Conservation (phyloP, 805 yeast genomes). For the Spathaspora sp. region DNA sequence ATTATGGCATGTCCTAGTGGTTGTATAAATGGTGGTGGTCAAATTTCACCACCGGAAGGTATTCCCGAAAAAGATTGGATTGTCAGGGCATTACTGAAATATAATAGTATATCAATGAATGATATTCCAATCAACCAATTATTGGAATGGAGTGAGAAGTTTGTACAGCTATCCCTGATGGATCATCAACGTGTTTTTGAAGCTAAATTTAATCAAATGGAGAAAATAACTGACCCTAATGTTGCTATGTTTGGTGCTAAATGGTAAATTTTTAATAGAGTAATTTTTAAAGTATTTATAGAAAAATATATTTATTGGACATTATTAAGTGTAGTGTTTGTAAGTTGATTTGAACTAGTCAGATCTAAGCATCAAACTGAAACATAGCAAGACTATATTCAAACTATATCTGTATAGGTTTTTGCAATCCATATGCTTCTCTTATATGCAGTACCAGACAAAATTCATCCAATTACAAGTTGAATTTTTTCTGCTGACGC, state of each 20-base stretch:
- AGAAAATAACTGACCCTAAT: slow-evolving; percentile 46
- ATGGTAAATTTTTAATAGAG: slow-evolving; percentile 37
- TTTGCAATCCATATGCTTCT: background rate
- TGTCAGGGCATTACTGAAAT: slow-evolving; percentile 27
- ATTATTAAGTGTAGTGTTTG: too few relatives aligned
- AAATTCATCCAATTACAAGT: slow-evolving; percentile 3
- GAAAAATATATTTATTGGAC: too few relatives aligned
- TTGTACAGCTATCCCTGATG: slow-evolving; percentile 27
- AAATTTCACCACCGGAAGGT: slow-evolving; percentile 42
- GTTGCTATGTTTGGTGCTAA: slow-evolving; percentile 50
- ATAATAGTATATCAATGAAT: slow-evolving; percentile 27
- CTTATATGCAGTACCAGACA: background rate
- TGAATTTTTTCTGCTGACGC: slow-evolving; percentile 4
- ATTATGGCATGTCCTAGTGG: slow-evolving; percentile 99
- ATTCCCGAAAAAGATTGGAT: slow-evolving; percentile 44
- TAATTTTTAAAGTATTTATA: background rate
- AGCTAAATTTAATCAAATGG: slow-evolving; percentile 49
- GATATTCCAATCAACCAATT: slow-evolving; percentile 14
- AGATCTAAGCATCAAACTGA: too few relatives aligned
- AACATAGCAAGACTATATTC: too few relatives aligned
- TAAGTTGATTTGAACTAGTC: too few relatives aligned
- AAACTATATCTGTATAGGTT: too few relatives aligned
- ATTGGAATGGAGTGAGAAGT: slow-evolving; percentile 30
- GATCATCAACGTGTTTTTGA: slow-evolving; percentile 35
- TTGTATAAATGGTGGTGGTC: slow-evolving; percentile 97